These are phyloP conservation scores for Naegleria lovaniensis DNA, from an alignment of 208 protist genomes.

Conservation along the genomic window DNA sequence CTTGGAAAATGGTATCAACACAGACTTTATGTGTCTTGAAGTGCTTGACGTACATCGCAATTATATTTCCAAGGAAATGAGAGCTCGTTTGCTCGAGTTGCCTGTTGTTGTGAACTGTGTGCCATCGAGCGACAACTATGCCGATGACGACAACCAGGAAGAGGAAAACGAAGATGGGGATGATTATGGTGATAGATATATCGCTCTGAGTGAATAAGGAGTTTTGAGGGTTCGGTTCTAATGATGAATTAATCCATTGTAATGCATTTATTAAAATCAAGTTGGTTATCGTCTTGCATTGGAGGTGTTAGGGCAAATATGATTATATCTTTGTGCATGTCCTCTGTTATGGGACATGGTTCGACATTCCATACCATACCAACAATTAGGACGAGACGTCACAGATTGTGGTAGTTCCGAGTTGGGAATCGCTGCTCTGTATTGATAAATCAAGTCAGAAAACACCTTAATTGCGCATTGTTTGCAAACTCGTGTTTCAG, in stretches of 20 bases:
- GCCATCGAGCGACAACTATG: background rate
- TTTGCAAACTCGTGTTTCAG: slow-evolving; percentile 52
- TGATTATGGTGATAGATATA: background rate
- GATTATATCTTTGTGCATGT: slow-evolving; percentile 73
- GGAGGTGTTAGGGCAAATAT: slow-evolving; percentile 51
- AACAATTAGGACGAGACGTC: slow-evolving; percentile 64
- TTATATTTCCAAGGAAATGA: background rate
- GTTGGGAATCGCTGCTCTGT: slow-evolving; percentile 53
- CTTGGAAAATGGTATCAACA: background rate
- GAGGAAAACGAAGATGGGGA: background rate
- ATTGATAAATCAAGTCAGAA: slow-evolving; percentile 64
- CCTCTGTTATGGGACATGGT: slow-evolving; percentile 65
- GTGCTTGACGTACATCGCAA: background rate
- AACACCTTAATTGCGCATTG: slow-evolving; percentile 55
- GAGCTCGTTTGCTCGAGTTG: background rate
- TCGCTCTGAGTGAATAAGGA: background rate
- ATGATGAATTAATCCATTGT: too few relatives aligned
- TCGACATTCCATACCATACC: slow-evolving; percentile 71
- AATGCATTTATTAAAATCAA: too few relatives aligned
- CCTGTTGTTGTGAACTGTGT: background rate
- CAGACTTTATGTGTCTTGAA: background rate
- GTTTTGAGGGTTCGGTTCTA: too few relatives aligned
- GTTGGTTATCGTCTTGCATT: background rate
- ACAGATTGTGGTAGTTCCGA: slow-evolving; percentile 57
- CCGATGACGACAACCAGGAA: background rate